Base-by-base conservation (phyloP, 768 basidiomycete species). In the Hericium rajendrae region DNA sequence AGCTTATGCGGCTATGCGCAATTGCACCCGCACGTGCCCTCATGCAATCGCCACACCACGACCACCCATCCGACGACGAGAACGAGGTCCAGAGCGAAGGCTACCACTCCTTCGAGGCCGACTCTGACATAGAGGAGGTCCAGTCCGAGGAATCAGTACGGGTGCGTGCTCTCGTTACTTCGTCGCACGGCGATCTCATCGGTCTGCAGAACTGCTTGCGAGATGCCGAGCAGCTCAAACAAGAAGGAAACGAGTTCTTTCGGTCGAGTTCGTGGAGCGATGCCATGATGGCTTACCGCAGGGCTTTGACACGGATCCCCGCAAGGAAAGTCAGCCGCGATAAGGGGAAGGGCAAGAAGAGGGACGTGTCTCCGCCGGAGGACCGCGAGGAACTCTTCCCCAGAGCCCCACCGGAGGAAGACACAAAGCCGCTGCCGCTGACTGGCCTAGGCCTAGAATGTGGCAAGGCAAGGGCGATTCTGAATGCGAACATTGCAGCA, bases 401-500 rank as follows among this genome's bases (percentile, higher is more conserved):
- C 8, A 58, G 65, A 38, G 55, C 60, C 13, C 12, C 55, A 16
- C n/a, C 24, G 38, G 24, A 51, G 10, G 18, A 48, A 9, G 18
- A 57, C 53, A 48, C 57, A 20, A 61, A 62, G 32, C 69, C 69
- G 12, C 65, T 65, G 38, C 65, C 72, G 20, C 62, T 26, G 20
- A 38, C 67, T 13, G 71, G 69, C 37, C 58, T 78, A n/a, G 76
- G 82, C 39, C 43, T 62, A 39, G 74, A 82, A 53, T 79, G 76
- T 60, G 72, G 74, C 12, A 84, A 83, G 64, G 75, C 79, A 24
- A 79, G 90, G 54, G 83, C 91, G 32, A 76, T 90, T 15, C 68
- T 94, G 62, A 80, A 88, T 67, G 85, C 88, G n/a, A 97, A 97
- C 67, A 83, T 95, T 40, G 93, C 79, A 0, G 94, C 93, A 53